A percentile compares a stretch with the other conserved stretches of the same genome.
Conservation (phyloP, 164 flowering plant species). For the Echeveria elegans region DNA sequence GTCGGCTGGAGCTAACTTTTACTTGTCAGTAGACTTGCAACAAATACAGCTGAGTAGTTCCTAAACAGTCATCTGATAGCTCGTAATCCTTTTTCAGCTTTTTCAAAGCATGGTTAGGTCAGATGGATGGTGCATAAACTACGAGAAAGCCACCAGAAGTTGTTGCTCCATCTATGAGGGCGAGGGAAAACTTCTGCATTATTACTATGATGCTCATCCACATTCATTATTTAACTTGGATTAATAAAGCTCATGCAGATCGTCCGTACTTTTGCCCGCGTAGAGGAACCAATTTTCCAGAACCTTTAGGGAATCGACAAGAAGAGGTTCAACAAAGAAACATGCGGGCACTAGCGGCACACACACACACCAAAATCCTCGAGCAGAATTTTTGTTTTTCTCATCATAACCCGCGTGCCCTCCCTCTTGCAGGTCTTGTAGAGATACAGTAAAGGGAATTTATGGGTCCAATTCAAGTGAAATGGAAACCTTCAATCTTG, state of each 20-base stretch:
- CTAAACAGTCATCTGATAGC: too few relatives aligned
- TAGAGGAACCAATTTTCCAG: constrained; percentile 48
- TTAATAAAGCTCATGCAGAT: constrained; percentile 22
- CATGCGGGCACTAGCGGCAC: constrained; percentile 46
- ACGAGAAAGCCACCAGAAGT: constrained; percentile 50
- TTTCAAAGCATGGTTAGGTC: constrained; percentile 55
- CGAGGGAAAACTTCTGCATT: constrained; percentile 3
- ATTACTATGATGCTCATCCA: too few relatives aligned
- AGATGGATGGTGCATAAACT: constrained; percentile 87
- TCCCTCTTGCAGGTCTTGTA: constrained; percentile 30
- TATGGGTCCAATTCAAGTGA: constrained; percentile 56
- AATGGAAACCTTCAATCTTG: constrained; percentile 43
- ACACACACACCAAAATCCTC: not conserved
- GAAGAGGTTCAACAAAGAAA: constrained; percentile 16
- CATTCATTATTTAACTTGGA: not conserved
- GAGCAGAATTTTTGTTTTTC: not conserved
- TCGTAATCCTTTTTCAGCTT: too few relatives aligned
- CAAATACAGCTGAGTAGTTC: too few relatives aligned
- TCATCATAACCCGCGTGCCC: not conserved
- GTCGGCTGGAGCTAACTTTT: too few relatives aligned
- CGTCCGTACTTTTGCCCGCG: constrained; percentile 83
- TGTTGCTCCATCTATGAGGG: constrained; percentile 76
- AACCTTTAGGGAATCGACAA: constrained; percentile 48
- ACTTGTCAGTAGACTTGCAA: too few relatives aligned
- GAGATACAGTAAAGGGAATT: constrained; percentile 25